Evolutionary conservation across 129 eudicot genomes (phyloP).

Genomic region (Escallonia rubra): DNA sequence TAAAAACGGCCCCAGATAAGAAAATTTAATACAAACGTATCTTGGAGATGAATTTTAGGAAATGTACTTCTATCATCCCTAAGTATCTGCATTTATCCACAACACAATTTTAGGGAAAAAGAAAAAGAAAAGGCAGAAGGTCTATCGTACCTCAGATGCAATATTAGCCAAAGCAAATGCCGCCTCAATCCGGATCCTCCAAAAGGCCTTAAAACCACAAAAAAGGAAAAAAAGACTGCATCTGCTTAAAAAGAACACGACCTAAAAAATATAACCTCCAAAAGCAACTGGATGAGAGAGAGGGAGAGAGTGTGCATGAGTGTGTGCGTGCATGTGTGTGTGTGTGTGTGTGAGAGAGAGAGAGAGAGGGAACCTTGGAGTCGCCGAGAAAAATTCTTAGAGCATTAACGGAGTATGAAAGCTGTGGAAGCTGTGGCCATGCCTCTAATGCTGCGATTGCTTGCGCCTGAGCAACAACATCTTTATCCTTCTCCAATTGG

Average conservation of each 20-base stretch:
- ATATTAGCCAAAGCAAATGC: conserved; percentile 85
- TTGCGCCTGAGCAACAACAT: conserved; percentile 95
- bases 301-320: not conserved
- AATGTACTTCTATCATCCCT: too few relatives aligned
- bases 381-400: conserved; percentile 59
- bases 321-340: not conserved
- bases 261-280: not conserved
- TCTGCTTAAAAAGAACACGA: not conserved
- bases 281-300: not conserved
- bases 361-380: conserved; percentile 54
- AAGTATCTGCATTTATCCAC: too few relatives aligned
- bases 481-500: conserved; percentile 95
- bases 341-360: not conserved
- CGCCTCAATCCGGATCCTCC: conserved; percentile 95
- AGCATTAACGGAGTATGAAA: conserved; percentile 68
- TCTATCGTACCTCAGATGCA: conserved; percentile 61
- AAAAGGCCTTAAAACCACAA: conserved; percentile 55
- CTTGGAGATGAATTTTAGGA: too few relatives aligned
- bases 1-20: too few relatives aligned
- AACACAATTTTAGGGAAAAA: not conserved
- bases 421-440: conserved; percentile 78
- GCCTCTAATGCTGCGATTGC: conserved; percentile 66
- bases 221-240: conserved; percentile 19
- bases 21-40: too few relatives aligned
- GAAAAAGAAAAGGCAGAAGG: not conserved